Base-by-base conservation (phyloP, 805 yeast species). In the Starmerella stigmatis region DNA sequence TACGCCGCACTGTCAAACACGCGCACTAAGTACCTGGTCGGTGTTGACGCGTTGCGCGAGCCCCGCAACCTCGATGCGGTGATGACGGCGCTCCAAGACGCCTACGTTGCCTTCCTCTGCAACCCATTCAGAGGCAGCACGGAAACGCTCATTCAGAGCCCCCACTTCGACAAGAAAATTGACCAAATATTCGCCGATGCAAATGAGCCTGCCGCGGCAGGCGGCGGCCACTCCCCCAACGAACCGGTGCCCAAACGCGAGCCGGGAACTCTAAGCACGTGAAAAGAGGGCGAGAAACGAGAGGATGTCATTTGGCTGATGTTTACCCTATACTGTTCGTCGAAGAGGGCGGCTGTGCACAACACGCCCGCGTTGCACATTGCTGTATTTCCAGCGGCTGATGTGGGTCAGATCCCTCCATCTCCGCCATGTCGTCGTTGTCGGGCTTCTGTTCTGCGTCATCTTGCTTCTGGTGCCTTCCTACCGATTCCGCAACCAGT, bases 1-100 rank as follows among this genome's bases (percentile, higher is more conserved):
- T 64, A 64, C 35, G 66, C 65, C 5, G 43, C 57, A 29, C 50
- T 63, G 9, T 46, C 64, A 2, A 64, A 64, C 46, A 64, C 68
- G 3, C 54, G 55, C 13, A 54, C 57, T 16, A 63, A 60, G 43
- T 43, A 60, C 12, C 43, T 64, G 8, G 47, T 64, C 7, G 68
- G 66, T 13, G 39, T 55, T 12, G 57, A 57, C 34, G 58, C 65
- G 16, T 53, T 32, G 22, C 30, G 30, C 13, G 55, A 51, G 15
- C 35, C 46, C 3, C 10, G 16, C 9, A 43, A 50, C 4, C 34
- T 57, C 4, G 49, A 30, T 3, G 40, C 31, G 13, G 20, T 41
- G 8, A 42, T 60, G 56, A 15, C 42, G 45, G 43, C 55, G 5
- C 27, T 62, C 5, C 60, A 57, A n/a, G 54, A 51, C 16, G 61